Evolutionary conservation across 2,329 filamentous ascomycete genomes (phyloP).

Genomic region (Exophiala lecanii-corni): DNA sequence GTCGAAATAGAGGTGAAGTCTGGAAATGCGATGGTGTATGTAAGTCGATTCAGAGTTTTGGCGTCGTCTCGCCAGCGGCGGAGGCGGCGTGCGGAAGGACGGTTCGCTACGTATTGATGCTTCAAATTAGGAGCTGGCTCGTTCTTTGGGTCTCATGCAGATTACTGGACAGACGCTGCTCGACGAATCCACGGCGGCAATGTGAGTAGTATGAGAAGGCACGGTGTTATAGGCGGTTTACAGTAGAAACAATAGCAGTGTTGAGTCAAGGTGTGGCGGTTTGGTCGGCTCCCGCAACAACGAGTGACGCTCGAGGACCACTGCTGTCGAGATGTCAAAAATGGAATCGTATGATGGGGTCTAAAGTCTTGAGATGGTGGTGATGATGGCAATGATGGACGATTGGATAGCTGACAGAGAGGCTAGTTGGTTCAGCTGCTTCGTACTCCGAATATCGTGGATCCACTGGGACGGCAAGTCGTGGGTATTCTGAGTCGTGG

Average conservation of each 20-base stretch:
- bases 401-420: not conserved
- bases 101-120: not conserved
- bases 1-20: not conserved
- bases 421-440: conserved; percentile 6
- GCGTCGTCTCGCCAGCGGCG: too few species aligned
- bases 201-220: not conserved
- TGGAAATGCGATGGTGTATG: not conserved
- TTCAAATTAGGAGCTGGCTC: not conserved
- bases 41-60: not conserved
- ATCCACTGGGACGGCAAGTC: conserved; percentile 8
- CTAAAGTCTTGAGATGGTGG: not conserved
- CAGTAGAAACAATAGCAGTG: not conserved
- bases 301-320: too few species aligned
- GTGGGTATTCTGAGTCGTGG: conserved; percentile 2
- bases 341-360: not conserved
- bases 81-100: conserved; percentile 1
- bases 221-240: not conserved
- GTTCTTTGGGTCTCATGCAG: not conserved
- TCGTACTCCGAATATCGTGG: conserved; percentile 5
- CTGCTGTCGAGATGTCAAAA: too few species aligned
- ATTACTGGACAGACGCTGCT: not conserved
- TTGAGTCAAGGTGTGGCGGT: not conserved
- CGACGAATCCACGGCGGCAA: not conserved
- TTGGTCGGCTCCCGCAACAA: too few species aligned
- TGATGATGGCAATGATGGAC: not conserved